Evolutionary conservation across 352 stramenopile genomes (phyloP).

Genomic region (Pythium sp.): DNA sequence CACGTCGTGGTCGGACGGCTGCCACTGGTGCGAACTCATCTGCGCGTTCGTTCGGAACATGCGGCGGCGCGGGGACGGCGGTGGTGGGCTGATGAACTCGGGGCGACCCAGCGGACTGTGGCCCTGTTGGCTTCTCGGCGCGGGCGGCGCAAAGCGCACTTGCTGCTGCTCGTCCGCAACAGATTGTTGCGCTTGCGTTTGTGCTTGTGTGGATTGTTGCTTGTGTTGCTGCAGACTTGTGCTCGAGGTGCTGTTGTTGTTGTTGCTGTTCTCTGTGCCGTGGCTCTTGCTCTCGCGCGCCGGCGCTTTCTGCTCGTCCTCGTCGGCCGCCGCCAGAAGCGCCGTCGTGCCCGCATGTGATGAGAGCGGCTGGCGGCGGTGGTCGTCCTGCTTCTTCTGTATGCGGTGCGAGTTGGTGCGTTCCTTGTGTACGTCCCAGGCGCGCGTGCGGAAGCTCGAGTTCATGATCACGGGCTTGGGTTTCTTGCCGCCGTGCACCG

Average conservation of each 20-base stretch:
- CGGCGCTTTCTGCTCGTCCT: constrained; percentile 26
- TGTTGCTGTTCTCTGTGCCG: neutral
- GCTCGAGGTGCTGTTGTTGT: neutral
- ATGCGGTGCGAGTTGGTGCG: constrained; percentile 75
- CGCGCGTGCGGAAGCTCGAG: constrained; percentile 72
- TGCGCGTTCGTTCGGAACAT: constrained; percentile 14
- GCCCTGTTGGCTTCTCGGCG: neutral
- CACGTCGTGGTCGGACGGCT: constrained; percentile 7
- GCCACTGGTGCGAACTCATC: constrained; percentile 4
- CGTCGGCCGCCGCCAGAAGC: neutral
- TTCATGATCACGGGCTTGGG: constrained; percentile 84
- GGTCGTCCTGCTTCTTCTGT: constrained; percentile 54
- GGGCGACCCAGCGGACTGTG: constrained; percentile 4
- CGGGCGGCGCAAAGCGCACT: neutral
- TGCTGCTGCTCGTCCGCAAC: constrained; percentile 13
- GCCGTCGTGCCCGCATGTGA: neutral
- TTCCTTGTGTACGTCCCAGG: constrained; percentile 82
- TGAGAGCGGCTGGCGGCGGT: constrained; percentile 6
- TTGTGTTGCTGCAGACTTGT: constrained; percentile 9
- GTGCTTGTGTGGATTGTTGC: neutral
- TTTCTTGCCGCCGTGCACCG: constrained; percentile 77
- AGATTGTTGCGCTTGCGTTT: constrained; percentile 14
- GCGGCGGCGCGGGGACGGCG: constrained; percentile 19
- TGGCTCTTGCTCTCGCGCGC: neutral
- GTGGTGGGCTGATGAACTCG: constrained; percentile 9